Evolutionary conservation across 148 eudicot genomes (phyloP), one percentile per base, ranked within the genome.

Genomic region (Rheum nobile): DNA sequence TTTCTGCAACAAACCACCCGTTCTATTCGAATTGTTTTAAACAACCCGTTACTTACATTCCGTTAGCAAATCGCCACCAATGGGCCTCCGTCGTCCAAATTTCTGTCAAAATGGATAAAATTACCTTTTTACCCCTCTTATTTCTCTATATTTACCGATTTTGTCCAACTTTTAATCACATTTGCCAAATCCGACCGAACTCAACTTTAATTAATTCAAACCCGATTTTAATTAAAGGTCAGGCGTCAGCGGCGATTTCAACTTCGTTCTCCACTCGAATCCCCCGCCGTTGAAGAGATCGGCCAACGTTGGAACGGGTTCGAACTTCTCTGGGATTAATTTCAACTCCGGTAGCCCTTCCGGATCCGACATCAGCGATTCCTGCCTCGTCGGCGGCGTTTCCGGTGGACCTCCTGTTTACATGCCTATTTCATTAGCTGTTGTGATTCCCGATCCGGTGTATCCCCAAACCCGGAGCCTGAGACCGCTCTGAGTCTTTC

Each of bases 251-350:
- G 67, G 47, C 13, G 89, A 88, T 59, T 81, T 81, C 50, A 52
- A n/a, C 24, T 63, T 63, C 74, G 65, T 34, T 32, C 55, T 67
- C 6, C 74, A 46, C 0, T 46, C 52, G 4, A 63, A 63, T 32
- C 78, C 65, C 13, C 88, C 57, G 68, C 82, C 88, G 22, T 52
- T 88, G 46, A 88, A 88, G 75, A 71, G 91, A 79, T 85, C 89
- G 43, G 83, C 83, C 2, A 88, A 89, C 43, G 74, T 82, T 9
- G 91, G 85, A 9, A 82, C 88, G 46, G 80, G 71, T 7, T 72
- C 67, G 44, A 71, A 78, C 17, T 67, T 75, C 12, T 78, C 84
- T 50, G 76, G 73, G 78, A 39, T n/a, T 43, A 21, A 38, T 3
- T 68, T 42, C 57, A 78, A 80, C 76, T 82, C 87, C 39, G 72